These are phyloP conservation scores for Sodiomyces alkalinus DNA, from an alignment of 2,329 filamentous ascomycete species.

Conservation along the genomic window DNA sequence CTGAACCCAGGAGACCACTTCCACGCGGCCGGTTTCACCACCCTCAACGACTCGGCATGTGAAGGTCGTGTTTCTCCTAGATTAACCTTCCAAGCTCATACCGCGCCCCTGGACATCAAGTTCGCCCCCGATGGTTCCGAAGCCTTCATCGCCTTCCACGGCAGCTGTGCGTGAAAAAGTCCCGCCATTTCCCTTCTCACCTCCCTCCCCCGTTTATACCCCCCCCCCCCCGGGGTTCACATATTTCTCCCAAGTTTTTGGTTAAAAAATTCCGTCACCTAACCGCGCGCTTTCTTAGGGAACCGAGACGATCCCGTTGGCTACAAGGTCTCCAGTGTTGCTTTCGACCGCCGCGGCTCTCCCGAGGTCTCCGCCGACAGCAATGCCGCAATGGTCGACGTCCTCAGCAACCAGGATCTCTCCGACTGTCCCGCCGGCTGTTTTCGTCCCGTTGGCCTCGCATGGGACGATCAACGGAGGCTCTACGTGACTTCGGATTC, in stretches of 20 bases:
- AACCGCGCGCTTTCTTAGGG: too few relatives aligned
- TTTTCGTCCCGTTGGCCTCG: conserved; percentile 36
- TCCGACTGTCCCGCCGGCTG: conserved; percentile 29
- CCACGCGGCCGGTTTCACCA: conserved; percentile 11
- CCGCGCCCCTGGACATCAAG: conserved; percentile 48
- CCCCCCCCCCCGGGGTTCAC: background rate
- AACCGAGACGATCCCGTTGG: conserved; percentile 25
- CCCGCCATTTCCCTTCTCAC: too few relatives aligned
- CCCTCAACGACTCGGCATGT: background rate
- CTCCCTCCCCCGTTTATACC: background rate
- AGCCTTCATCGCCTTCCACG: conserved; percentile 48
- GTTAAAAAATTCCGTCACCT: background rate
- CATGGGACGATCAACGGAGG: conserved; percentile 21
- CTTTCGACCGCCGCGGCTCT: conserved; percentile 23
- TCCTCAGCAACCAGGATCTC: conserved; percentile 39
- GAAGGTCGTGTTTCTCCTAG: conserved; percentile 27
- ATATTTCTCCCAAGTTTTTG: background rate
- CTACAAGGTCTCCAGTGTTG: conserved; percentile 26
- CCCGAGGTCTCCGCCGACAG: conserved; percentile 24
- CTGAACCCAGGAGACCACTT: conserved; percentile 35
- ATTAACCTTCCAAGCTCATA: conserved; percentile 45
- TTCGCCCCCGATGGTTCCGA: conserved; percentile 38
- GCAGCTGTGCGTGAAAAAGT: conserved; percentile 42
- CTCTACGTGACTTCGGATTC: conserved; percentile 38
- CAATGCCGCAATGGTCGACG: conserved; percentile 28